These are phyloP conservation scores for Sutorius australiensis DNA, from an alignment of 768 basidiomycete species.

Conservation along the genomic window DNA sequence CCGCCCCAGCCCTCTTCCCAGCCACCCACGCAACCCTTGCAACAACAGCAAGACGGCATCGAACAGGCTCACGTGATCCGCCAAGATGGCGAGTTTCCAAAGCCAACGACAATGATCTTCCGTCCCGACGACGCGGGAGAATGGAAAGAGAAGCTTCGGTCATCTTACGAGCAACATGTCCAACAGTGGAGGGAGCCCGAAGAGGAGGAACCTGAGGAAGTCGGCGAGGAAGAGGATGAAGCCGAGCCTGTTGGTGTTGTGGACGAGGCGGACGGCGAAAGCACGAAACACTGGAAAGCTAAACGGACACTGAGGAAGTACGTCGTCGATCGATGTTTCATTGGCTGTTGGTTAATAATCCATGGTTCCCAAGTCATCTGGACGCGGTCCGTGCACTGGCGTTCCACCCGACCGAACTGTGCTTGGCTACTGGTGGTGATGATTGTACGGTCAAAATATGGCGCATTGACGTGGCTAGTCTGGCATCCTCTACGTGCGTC, in stretches of 20 bases:
- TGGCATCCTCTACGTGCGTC: constrained; percentile 76
- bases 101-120: constrained; percentile 70
- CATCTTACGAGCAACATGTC: constrained; percentile 51
- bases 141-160: constrained; percentile 78
- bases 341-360: constrained; percentile 5
- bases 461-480: constrained; percentile 75
- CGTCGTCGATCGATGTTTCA: constrained; percentile 34
- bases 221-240: constrained; percentile 69
- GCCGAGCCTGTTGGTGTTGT: constrained; percentile 51
- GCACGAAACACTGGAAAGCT: constrained; percentile 76
- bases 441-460: constrained; percentile 96
- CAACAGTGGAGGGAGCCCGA: constrained; percentile 44
- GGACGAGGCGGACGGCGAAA: constrained; percentile 64
- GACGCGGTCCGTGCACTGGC: constrained; percentile 89
- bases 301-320: constrained; percentile 87
- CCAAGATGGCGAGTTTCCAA: constrained; percentile 19
- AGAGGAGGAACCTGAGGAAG: constrained; percentile 57
- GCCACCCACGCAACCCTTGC: constrained; percentile 14
- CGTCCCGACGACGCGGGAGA: constrained; percentile 80
- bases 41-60: constrained; percentile 19
- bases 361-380: constrained; percentile 61
- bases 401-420: constrained; percentile 83
- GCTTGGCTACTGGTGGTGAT: constrained; percentile 90
- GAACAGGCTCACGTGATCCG: constrained; percentile 10
- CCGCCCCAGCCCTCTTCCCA: constrained; percentile 36